Evolutionary conservation across 352 stramenopile species (phyloP).

Genomic region (Phytophthora ramorum): DNA sequence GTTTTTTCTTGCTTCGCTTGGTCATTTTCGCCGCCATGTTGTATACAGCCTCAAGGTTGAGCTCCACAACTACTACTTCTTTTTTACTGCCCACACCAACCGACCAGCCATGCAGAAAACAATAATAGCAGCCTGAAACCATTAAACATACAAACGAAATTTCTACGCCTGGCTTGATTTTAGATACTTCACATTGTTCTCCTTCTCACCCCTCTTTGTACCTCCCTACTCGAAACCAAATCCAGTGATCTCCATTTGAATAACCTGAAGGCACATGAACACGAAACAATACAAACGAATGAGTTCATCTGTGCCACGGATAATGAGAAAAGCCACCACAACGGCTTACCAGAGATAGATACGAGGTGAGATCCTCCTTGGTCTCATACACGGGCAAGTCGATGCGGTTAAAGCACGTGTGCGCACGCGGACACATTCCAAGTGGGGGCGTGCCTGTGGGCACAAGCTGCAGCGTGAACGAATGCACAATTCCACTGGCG

Average conservation of each 20-base stretch:
- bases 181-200: conserved; percentile 31
- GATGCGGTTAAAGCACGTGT: conserved; percentile 92
- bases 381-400: conserved; percentile 83
- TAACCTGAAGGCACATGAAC: conserved; percentile 36
- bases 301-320: not conserved
- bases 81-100: conserved; percentile 4
- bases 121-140: conserved; percentile 34
- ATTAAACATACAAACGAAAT: not conserved
- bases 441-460: conserved; percentile 49
- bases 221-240: conserved; percentile 77
- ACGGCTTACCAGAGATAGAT: conserved; percentile 74
- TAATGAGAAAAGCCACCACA: not conserved
- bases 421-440: conserved; percentile 77
- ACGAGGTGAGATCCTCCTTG: conserved; percentile 87
- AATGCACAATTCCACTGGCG: conserved; percentile 81
- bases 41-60: conserved; percentile 9
- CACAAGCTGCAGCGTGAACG: conserved; percentile 83
- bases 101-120: conserved; percentile 7
- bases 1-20: conserved; percentile 31
- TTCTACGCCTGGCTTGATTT: not conserved
- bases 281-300: conserved; percentile 42
- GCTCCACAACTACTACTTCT: conserved; percentile 4
- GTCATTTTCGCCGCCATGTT: conserved; percentile 19
- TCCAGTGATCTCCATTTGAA: conserved; percentile 88
- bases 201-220: conserved; percentile 3